A percentile compares a stretch with the other conserved stretches of the same genome.
Evolutionary conservation across 2,329 filamentous ascomycete species (phyloP).

Genomic region (Fusarium penzigii): DNA sequence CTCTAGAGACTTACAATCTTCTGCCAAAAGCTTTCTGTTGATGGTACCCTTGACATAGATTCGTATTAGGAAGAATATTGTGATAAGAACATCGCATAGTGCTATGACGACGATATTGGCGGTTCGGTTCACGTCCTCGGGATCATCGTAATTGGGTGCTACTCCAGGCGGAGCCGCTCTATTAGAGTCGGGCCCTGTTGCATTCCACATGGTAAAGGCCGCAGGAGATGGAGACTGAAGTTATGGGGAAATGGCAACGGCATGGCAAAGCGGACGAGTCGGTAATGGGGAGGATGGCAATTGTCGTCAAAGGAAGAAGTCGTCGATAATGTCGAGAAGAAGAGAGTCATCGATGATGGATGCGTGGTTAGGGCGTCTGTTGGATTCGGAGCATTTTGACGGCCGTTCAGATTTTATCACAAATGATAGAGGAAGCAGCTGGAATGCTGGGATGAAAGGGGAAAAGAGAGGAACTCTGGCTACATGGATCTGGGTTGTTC

Average conservation of each 20-base stretch:
- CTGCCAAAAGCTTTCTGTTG: constrained; percentile 8
- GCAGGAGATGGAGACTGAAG: neutral
- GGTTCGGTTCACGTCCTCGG: constrained; percentile 23
- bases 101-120: constrained; percentile 14
- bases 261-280: constrained; percentile 1
- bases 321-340: too few relatives aligned
- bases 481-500: too few relatives aligned
- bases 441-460: too few relatives aligned
- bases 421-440: neutral
- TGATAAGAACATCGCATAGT: constrained; percentile 12
- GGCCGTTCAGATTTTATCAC: neutral
- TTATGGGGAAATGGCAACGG: neutral
- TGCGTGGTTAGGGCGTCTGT: too few relatives aligned
- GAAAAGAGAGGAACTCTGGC: too few relatives aligned
- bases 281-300: too few relatives aligned
- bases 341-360: neutral
- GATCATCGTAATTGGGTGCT: constrained; percentile 15
- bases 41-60: constrained; percentile 20
- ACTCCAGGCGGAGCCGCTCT: constrained; percentile 21
- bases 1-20: constrained; percentile 19
- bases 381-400: neutral
- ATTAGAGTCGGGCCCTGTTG: constrained; percentile 26
- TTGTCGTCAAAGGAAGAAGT: too few relatives aligned
- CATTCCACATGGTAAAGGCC: constrained; percentile 23
- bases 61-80: constrained; percentile 13